phyloP scores from a whole-genome alignment of 805 yeast species.

The Zygotorulaspora danielsina region DNA sequence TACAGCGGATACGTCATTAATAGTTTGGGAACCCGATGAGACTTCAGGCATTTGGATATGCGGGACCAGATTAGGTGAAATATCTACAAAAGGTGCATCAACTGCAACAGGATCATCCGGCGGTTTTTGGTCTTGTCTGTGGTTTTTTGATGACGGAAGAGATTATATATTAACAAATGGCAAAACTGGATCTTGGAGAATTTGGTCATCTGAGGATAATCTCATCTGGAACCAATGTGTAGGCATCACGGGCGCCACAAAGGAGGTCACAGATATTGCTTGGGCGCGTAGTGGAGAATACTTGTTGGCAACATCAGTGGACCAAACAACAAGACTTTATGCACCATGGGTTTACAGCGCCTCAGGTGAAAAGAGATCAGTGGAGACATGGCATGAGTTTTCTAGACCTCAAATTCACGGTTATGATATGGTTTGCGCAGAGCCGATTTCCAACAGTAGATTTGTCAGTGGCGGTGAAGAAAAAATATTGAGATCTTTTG shows the following conservation, averaged over 20 bases:
- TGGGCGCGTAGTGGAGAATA: slow-evolving; percentile 71
- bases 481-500: slow-evolving; percentile 83
- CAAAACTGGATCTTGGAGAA: slow-evolving; percentile 88
- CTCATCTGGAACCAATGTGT: slow-evolving; percentile 43
- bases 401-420: slow-evolving; percentile 98
- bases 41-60: slow-evolving; percentile 90
- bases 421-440: slow-evolving; percentile 85
- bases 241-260: slow-evolving; percentile 73
- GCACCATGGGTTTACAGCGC: slow-evolving; percentile 51
- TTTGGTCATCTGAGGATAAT: slow-evolving; percentile 49
- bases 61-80: slow-evolving; percentile 76
- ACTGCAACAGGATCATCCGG: slow-evolving; percentile 96
- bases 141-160: slow-evolving; percentile 51
- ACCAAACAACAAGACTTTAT: slow-evolving; percentile 86
- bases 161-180: slow-evolving; percentile 73
- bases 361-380: slow-evolving; percentile 32
- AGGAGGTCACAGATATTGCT: slow-evolving; percentile 67
- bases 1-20: slow-evolving; percentile 88
- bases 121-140: slow-evolving; percentile 63
- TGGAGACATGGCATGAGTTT: slow-evolving; percentile 75
- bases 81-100: slow-evolving; percentile 93
- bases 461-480: slow-evolving; percentile 97
- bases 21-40: slow-evolving; percentile 89
- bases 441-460: slow-evolving; percentile 52
- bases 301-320: slow-evolving; percentile 74